These are phyloP conservation scores for Trichoderma simmonsii DNA, from an alignment of 2,329 filamentous ascomycete species.

Conservation along the genomic window DNA sequence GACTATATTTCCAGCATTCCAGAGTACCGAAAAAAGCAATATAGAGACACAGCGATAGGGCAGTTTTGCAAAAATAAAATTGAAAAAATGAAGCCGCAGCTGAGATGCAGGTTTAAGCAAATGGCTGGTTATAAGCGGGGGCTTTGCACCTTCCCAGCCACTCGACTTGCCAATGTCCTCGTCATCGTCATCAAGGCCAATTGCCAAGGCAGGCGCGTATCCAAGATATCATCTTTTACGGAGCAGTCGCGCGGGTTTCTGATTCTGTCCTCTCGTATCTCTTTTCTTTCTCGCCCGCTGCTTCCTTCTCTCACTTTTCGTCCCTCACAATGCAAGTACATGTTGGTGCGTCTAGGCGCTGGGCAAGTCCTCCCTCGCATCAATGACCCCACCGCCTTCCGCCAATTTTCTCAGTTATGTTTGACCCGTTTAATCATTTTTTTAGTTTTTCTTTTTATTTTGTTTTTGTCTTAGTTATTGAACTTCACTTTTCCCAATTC, in stretches of 20 bases:
- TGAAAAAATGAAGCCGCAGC: not conserved
- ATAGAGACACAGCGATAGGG: not conserved
- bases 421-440: not conserved
- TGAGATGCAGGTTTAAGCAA: conserved; percentile 4
- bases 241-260: not conserved
- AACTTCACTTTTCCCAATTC: conserved; percentile 5
- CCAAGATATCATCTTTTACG: not conserved
- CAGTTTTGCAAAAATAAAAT: not conserved
- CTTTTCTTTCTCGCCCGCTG: not conserved
- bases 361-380: not conserved
- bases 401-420: not conserved
- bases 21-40: not conserved
- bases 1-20: conserved; percentile 9
- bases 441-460: not conserved
- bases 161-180: not conserved
- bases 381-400: not conserved
- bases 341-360: not conserved
- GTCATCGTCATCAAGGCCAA: conserved; percentile 11
- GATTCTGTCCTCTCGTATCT: not conserved
- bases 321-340: not conserved
- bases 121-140: conserved; percentile 11
- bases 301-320: not conserved
- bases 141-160: conserved; percentile 15
- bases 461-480: not conserved
- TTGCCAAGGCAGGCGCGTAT: conserved; percentile 9